Percentiles rank a stretch among this genome's conserved stretches.
Conservation (phyloP, 495 filamentous ascomycete species). For the Talaromyces adpressus region DNA sequence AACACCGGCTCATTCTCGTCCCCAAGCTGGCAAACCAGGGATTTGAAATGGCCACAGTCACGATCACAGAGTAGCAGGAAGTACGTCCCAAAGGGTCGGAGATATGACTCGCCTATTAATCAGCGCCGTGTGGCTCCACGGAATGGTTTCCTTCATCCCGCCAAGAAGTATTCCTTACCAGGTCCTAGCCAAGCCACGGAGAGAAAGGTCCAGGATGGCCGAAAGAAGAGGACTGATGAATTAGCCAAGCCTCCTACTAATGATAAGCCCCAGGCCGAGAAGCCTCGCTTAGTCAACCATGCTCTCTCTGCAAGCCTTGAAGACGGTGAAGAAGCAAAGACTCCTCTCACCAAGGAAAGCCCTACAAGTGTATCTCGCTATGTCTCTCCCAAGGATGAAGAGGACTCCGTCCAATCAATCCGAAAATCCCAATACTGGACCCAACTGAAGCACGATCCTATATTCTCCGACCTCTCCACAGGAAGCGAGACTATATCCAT, state of each 20-base stretch:
- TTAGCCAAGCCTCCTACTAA: not conserved
- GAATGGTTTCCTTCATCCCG: not conserved
- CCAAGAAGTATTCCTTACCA: not conserved
- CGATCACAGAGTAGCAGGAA: not conserved
- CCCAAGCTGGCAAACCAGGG: not conserved
- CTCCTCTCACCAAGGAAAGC: not conserved
- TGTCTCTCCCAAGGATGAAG: conserved; percentile 6
- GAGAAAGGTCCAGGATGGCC: not conserved
- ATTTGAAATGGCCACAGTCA: not conserved
- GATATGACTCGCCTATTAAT: not conserved
- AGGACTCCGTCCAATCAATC: conserved; percentile 9
- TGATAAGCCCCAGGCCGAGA: not conserved
- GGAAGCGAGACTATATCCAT: conserved; percentile 3
- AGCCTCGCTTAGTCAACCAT: conserved; percentile 2
- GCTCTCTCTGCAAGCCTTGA: conserved; percentile 7
- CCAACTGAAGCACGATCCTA: conserved; percentile 12
- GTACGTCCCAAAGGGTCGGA: not conserved
- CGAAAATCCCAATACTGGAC: conserved; percentile 15
- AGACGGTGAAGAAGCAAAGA: conserved; percentile 1
- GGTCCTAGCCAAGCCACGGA: not conserved
- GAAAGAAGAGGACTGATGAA: not conserved
- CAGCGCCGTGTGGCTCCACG: not conserved
- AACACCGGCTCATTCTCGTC: not conserved
- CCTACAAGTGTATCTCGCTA: conserved; percentile 9
- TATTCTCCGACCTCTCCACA: conserved; percentile 22